Base-by-base conservation (phyloP, 2,329 filamentous ascomycete genomes). In the Phialocephala sp. region DNA sequence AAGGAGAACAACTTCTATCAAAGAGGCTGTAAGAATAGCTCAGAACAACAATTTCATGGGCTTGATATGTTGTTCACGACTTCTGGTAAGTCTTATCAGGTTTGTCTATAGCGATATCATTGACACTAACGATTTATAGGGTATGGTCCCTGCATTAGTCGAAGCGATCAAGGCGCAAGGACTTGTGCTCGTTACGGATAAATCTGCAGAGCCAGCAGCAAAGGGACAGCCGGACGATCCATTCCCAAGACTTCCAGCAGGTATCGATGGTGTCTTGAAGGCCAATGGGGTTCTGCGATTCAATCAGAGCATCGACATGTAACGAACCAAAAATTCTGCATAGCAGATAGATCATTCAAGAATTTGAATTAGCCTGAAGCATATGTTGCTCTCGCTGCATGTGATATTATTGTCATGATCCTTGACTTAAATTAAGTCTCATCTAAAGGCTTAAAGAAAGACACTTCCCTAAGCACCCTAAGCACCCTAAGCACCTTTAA, bases 1-100 rank as follows among this genome's bases (percentile, higher is more conserved):
- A 18, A 85, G 90, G 63, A 87, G 89, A 57, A 91, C 90, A 15
- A 90, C 90, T 70, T 97, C 93, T 6, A 92, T 98, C 71, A 99
- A 98, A 80, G 94, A 99, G 77, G 92, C 92, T 4, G 95, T 97
- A 15, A 87, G 94, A 69, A 93, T 97, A 75, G 94, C 94, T 24
- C 91, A 96, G 78, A 92, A 90, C 76, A 99, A 99, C 77, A 99
- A 99, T 77, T 92, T 99, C 71, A 99, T 99, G 95, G 95, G 95
- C 2, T 78, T 99, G 74, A 92, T 98, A 66, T 97, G 94, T 80
- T 93, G 90, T 72, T 94, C 92, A 37, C 87, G 91, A 71, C 83
- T 99, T 69, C 79, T 99, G 82, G 93, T 96, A 84, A 75, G 90
- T 84, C 43, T 63, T n/a, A 55, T 41, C 27, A 11, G 14, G 11